Evolutionary conservation across 257 asterid species (phyloP).

Genomic region (Primulina huaijiensis): DNA sequence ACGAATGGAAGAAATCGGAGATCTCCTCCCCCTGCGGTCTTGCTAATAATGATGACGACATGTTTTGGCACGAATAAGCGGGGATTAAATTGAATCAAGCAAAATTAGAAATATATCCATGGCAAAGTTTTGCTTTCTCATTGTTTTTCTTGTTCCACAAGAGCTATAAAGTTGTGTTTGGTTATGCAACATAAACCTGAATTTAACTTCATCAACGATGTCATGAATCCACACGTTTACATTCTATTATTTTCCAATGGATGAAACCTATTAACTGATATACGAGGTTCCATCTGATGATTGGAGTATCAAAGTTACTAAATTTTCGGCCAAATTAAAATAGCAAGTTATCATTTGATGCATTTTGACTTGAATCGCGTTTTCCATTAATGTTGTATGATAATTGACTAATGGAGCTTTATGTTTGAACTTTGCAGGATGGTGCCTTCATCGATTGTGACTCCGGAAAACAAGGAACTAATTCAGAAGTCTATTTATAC

Average conservation of each 20-base stretch:
- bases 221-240: not conserved
- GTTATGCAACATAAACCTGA: not conserved
- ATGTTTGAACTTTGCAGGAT: constrained; percentile 48
- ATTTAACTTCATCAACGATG: constrained; percentile 4
- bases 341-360: constrained; percentile 10
- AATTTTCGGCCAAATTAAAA: constrained; percentile 12
- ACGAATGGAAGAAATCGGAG: too few species aligned
- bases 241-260: not conserved
- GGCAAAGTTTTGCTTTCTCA: not conserved
- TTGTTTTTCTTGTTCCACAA: not conserved
- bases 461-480: constrained; percentile 86
- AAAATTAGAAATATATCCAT: not conserved
- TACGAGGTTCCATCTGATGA: constrained; percentile 1
- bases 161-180: not conserved
- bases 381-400: constrained; percentile 17
- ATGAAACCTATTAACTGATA: not conserved
- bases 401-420: constrained; percentile 17
- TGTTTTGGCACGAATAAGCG: not conserved
- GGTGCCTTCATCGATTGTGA: constrained; percentile 73
- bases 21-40: too few species aligned
- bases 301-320: not conserved
- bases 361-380: constrained; percentile 18
- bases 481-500: constrained; percentile 83
- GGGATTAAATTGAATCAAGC: not conserved
- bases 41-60: not conserved